A percentile compares a stretch with the other conserved stretches of the same genome.
These are phyloP conservation scores for Cystobasidium slooffiae DNA, from an alignment of 1,284 basidiomycete genomes.

Conservation along the genomic window DNA sequence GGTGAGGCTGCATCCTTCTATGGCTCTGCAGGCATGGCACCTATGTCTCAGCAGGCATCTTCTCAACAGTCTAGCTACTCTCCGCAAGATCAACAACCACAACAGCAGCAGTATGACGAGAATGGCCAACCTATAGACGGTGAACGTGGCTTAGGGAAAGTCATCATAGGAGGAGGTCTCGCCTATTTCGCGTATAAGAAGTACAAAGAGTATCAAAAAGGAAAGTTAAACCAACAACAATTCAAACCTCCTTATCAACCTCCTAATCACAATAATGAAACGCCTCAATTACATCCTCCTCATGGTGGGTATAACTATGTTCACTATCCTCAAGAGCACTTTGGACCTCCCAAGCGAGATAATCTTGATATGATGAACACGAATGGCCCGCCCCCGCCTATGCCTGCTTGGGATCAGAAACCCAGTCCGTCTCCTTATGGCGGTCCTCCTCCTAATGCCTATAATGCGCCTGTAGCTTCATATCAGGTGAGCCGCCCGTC, in stretches of 20 bases:
- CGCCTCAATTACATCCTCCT: constrained; percentile 3
- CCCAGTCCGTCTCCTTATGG: neutral
- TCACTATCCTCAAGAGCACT: constrained; percentile 13
- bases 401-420: constrained; percentile 20
- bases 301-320: neutral
- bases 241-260: constrained; percentile 21
- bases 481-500: neutral
- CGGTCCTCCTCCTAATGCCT: neutral
- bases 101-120: constrained; percentile 23
- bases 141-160: constrained; percentile 38
- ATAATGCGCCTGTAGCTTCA: neutral
- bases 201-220: constrained; percentile 38
- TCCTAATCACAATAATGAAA: neutral
- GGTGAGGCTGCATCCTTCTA: constrained; percentile 31
- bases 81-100: neutral
- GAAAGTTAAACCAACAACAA: constrained; percentile 26
- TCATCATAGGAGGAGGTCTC: constrained; percentile 26
- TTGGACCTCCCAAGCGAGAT: neutral
- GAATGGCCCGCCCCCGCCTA: neutral
- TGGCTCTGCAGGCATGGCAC: neutral
- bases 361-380: neutral
- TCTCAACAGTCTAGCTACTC: neutral
- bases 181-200: constrained; percentile 33
- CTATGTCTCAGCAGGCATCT: neutral
- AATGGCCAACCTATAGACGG: constrained; percentile 32